Conservation (phyloP, 2,329 filamentous ascomycete genomes). For the Colletotrichum sp. region DNA sequence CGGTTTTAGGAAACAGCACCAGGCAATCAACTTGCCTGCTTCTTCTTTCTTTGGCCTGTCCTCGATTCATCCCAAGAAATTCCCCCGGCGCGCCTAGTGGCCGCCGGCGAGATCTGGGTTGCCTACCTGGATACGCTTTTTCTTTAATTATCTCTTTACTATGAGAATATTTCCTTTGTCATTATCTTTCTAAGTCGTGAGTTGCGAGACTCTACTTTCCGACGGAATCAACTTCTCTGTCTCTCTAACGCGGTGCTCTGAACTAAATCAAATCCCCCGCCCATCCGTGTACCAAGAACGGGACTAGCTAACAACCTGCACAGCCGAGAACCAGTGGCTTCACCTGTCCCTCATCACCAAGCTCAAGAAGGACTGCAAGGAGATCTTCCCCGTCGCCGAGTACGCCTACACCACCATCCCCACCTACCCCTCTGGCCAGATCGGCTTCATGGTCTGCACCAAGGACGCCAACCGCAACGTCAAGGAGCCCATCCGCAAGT, state of each 20-base stretch:
- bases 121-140: constrained; percentile 3
- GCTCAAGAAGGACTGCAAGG: constrained; percentile 95
- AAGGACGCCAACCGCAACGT: constrained; percentile 89
- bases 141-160: neutral
- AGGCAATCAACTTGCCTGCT: constrained; percentile 32
- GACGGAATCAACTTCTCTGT: neutral
- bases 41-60: constrained; percentile 25
- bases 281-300: neutral
- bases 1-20: neutral
- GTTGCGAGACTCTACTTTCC: neutral
- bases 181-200: neutral
- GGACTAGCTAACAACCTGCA: constrained; percentile 22
- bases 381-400: constrained; percentile 96
- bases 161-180: constrained; percentile 10
- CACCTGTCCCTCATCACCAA: constrained; percentile 92
- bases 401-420: constrained; percentile 99
- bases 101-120: constrained; percentile 7
- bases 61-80: constrained; percentile 11
- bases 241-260: neutral
- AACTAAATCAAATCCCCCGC: no score
- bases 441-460: constrained; percentile 99
- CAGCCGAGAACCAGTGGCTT: constrained; percentile 99
- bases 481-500: constrained; percentile 81
- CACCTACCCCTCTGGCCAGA: constrained; percentile 98
- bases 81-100: constrained; percentile 5